phyloP scores from a whole-genome alignment of 2,329 filamentous ascomycete species.

The Aspergillus fischeri region DNA sequence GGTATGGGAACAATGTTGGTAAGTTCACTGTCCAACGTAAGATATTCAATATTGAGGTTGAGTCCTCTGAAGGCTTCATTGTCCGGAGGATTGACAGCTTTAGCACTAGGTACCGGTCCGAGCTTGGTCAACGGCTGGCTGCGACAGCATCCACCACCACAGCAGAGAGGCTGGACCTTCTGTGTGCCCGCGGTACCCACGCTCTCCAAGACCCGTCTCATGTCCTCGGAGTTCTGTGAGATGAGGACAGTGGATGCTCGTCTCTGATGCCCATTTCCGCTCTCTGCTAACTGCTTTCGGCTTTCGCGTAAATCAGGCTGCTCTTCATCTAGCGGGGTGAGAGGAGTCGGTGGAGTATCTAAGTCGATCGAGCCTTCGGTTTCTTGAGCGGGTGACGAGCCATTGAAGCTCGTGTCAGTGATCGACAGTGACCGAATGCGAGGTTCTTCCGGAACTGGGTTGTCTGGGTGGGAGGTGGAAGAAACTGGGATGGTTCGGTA shows the following conservation, averaged over 20 bases:
- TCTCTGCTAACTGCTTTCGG: constrained; percentile 14
- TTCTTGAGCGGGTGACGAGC: constrained; percentile 25
- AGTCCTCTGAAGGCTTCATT: constrained; percentile 82
- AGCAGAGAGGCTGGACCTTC: constrained; percentile 60
- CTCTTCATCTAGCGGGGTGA: constrained; percentile 39
- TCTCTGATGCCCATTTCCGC: constrained; percentile 28
- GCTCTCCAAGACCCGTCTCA: constrained; percentile 54
- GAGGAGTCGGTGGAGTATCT: constrained; percentile 37
- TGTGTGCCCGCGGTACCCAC: constrained; percentile 51
- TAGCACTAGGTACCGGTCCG: constrained; percentile 36
- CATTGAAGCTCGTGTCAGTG: constrained; percentile 29
- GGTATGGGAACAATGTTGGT: constrained; percentile 70
- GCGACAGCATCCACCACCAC: constrained; percentile 62
- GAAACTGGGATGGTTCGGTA: constrained; percentile 33
- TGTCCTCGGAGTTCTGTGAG: constrained; percentile 56
- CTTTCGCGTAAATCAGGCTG: constrained; percentile 32
- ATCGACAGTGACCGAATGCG: constrained; percentile 34
- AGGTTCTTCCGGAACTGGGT: constrained; percentile 48
- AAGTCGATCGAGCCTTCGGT: constrained; percentile 36
- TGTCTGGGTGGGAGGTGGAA: constrained; percentile 43
- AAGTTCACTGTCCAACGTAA: constrained; percentile 66
- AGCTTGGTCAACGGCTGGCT: constrained; percentile 52
- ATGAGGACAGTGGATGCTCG: constrained; percentile 49
- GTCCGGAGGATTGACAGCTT: constrained; percentile 60
- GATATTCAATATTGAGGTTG: constrained; percentile 67